Base-by-base conservation (phyloP, 192 early-diverging fungal genomes). In the Backusella macrospora region DNA sequence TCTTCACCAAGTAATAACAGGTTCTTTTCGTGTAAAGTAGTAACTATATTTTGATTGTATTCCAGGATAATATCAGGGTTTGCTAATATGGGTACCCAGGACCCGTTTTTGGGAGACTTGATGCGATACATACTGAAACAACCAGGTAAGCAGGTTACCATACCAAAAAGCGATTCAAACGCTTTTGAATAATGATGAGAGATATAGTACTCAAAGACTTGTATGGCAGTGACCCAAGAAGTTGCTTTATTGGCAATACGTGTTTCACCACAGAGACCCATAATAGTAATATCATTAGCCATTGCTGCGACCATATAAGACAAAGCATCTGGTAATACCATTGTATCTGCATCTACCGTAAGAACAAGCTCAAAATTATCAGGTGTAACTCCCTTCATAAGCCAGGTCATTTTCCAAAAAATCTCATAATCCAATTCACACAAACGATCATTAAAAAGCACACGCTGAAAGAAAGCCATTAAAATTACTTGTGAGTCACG, bases 121-220 rank as follows among this genome's bases (percentile, higher is more conserved):
- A 99, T 87, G 63, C 97, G 92, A 81, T 99, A 99, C 97, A 98
- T 96, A 73, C 89, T 90, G 89, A 99, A 99, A 84, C 97, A 97
- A 23, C 96, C 96, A 14, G 96, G 96, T 70, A 99, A 81, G 85
- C 97, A 99, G 2, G 96, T 95, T 15, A 98, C 96, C 65, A 90
- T 91, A 23, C 96, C 96, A 77, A 98, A 98, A 34, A 98, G 84
- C 34, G 96, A 97, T 80, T 97, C 96, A 76, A 97, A 97, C 0
- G 96, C 94, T 78, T 97, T 97, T 29, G 95, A 90, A 76, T 96
- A 85, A 78, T 98, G 94, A 80, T 98, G 96, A 47, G 90, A 92
- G 73, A 98, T 96, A 74, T 94, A 96, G 84, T 98, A 98, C 80
- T 99, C 96, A 85, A 96, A 97, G 43, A 98, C 94, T 70, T 97